Percentiles rank a stretch among this genome's conserved stretches.
phyloP scores from a whole-genome alignment of 208 protist species.

The Tritrichomonas foetus region DNA sequence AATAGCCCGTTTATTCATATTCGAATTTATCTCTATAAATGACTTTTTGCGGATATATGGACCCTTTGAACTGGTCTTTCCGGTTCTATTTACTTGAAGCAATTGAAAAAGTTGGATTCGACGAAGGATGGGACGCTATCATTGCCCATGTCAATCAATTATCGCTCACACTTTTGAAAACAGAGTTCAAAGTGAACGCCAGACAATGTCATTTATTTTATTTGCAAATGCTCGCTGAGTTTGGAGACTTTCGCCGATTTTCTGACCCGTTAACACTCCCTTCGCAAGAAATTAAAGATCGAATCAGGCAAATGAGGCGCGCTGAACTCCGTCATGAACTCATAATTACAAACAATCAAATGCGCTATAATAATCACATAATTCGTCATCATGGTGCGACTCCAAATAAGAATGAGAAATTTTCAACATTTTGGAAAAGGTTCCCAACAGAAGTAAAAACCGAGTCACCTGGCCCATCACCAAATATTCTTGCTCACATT shows the following conservation, averaged over 20 bases:
- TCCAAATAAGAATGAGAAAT: background rate
- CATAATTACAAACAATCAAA: conserved; percentile 2
- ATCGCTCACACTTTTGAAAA: background rate
- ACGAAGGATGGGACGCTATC: background rate
- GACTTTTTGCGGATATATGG: conserved; percentile 27
- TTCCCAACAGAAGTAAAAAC: background rate
- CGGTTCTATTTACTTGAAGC: background rate
- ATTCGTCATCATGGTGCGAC: background rate
- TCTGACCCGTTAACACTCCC: background rate
- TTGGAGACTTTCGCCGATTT: conserved; percentile 8
- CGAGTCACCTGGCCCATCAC: background rate
- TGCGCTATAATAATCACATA: conserved; percentile 14
- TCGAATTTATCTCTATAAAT: no score
- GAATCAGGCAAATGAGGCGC: background rate
- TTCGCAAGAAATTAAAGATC: conserved; percentile 21
- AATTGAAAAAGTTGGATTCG: background rate
- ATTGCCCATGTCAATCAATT: background rate
- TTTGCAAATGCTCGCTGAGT: background rate
- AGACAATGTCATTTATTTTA: background rate
- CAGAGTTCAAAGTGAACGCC: background rate
- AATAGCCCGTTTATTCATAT: no score
- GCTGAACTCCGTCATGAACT: background rate
- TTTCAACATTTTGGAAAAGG: background rate
- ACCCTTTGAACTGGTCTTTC: conserved; percentile 4
- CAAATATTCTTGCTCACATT: background rate